Conservation (phyloP, 2,329 filamentous ascomycete species). For the Rhynchosporium secalis region DNA sequence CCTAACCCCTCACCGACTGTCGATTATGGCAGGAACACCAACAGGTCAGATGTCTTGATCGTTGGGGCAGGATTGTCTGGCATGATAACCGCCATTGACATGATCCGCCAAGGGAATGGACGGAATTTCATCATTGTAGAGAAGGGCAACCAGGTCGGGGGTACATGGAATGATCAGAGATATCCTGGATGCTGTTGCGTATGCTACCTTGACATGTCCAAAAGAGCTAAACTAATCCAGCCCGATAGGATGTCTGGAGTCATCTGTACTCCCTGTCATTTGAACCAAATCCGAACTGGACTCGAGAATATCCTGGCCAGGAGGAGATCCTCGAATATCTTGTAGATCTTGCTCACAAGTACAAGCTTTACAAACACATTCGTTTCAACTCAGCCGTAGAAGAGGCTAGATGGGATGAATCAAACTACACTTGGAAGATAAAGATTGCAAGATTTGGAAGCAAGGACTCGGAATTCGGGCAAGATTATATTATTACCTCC, state of each 20-base stretch:
- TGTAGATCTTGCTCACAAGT: slow-evolving; percentile 52
- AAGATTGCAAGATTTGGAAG: slow-evolving; percentile 49
- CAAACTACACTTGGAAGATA: slow-evolving; percentile 51
- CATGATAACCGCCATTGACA: slow-evolving; percentile 45
- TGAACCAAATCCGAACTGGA: slow-evolving; percentile 59
- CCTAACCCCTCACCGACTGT: slow-evolving; percentile 20
- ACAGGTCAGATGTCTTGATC: slow-evolving; percentile 39
- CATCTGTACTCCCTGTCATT: slow-evolving; percentile 59
- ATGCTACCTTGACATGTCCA: slow-evolving; percentile 33
- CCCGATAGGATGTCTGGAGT: slow-evolving; percentile 45
- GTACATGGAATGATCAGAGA: slow-evolving; percentile 55
- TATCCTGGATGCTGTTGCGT: slow-evolving; percentile 59
- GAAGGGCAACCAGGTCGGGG: slow-evolving; percentile 45
- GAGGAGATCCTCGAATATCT: slow-evolving; percentile 60
- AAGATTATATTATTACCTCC: slow-evolving; percentile 52
- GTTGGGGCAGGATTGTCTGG: slow-evolving; percentile 46
- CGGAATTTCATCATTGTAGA: slow-evolving; percentile 47
- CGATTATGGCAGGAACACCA: slow-evolving; percentile 30
- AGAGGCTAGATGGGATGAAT: slow-evolving; percentile 55
- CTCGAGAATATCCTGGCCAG: slow-evolving; percentile 57
- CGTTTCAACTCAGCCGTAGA: slow-evolving; percentile 57
- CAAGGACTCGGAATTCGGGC: slow-evolving; percentile 56
- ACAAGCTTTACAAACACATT: slow-evolving; percentile 55
- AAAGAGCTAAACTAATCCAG: too few species aligned
- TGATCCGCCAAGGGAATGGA: slow-evolving; percentile 46